Evolutionary conservation across 768 basidiomycete genomes (phyloP).

Genomic region (Daedaleopsis sinensis): DNA sequence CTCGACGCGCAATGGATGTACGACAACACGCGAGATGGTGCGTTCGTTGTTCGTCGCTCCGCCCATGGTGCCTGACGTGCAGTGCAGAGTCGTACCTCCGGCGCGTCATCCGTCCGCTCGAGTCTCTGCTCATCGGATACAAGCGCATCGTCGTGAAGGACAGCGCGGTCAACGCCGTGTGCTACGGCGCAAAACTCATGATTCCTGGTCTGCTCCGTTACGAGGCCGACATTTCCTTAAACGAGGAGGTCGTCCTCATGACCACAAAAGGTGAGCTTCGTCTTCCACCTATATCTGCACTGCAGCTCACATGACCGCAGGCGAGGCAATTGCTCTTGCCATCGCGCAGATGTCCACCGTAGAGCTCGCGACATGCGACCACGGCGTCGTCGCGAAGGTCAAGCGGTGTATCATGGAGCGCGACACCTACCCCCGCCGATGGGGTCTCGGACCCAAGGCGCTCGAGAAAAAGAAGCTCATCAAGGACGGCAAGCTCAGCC

Average conservation of each 20-base stretch:
- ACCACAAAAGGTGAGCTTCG: constrained; percentile 83
- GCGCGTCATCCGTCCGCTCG: constrained; percentile 91
- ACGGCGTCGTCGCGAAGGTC: constrained; percentile 98
- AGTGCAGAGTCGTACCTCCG: constrained; percentile 90
- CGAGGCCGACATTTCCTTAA: constrained; percentile 89
- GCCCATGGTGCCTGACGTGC: background rate
- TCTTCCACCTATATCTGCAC: constrained; percentile 1
- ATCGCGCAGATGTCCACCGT: constrained; percentile 99
- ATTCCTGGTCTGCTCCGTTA: constrained; percentile 97
- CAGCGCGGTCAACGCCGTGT: constrained; percentile 98
- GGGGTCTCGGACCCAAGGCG: constrained; percentile 98
- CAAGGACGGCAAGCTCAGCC: constrained; percentile 96
- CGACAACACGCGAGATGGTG: constrained; percentile 96
- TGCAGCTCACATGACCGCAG: constrained; percentile 36
- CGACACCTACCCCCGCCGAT: constrained; percentile 95
- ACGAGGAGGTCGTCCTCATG: constrained; percentile 98
- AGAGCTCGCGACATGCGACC: constrained; percentile 96
- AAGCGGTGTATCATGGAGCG: constrained; percentile 99
- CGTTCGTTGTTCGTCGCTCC: constrained; percentile 22
- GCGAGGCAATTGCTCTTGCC: constrained; percentile 92
- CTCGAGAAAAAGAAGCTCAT: constrained; percentile 98
- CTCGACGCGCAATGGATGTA: constrained; percentile 98
- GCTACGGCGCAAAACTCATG: constrained; percentile 99
- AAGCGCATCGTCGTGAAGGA: constrained; percentile 99
- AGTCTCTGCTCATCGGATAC: constrained; percentile 92